A percentile compares a stretch with the other conserved stretches of the same genome.
Evolutionary conservation across 2,329 filamentous ascomycete species (phyloP).

Genomic region (Fusarium fracticaudum): DNA sequence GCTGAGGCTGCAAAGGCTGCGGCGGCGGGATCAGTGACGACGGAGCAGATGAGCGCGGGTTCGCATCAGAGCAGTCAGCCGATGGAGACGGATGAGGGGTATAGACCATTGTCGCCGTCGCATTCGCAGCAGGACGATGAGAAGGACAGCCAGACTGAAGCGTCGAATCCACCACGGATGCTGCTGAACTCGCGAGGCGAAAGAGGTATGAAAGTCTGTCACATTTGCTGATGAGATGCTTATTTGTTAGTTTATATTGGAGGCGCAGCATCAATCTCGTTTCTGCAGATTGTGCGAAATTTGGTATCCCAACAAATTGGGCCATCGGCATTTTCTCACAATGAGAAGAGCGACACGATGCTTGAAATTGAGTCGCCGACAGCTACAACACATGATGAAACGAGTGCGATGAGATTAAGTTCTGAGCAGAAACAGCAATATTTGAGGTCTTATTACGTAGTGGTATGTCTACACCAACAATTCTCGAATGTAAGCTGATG

Average conservation of each 20-base stretch:
- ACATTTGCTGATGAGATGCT: background rate
- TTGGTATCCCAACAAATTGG: conserved; percentile 41
- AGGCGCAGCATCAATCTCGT: conserved; percentile 63
- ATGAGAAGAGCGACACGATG: conserved; percentile 43
- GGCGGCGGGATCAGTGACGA: background rate
- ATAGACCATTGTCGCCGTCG: conserved; percentile 44
- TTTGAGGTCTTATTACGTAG: conserved; percentile 26
- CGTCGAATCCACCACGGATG: conserved; percentile 51
- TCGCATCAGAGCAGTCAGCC: background rate
- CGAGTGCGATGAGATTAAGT: background rate
- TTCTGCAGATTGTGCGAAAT: conserved; percentile 55
- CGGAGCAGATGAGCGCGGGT: background rate
- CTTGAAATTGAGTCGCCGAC: conserved; percentile 39
- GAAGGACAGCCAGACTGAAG: conserved; percentile 21
- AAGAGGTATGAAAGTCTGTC: conserved; percentile 49
- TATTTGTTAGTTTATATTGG: conserved; percentile 55
- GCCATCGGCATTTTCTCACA: conserved; percentile 41
- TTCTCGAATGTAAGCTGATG: background rate
- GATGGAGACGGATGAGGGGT: conserved; percentile 24
- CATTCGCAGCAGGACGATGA: conserved; percentile 42
- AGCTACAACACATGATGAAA: background rate
- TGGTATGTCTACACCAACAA: conserved; percentile 1
- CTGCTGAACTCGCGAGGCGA: conserved; percentile 63
- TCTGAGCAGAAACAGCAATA: conserved; percentile 8
- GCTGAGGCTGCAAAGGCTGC: conserved; percentile 23